Conservation (phyloP, 768 basidiomycete genomes). For the Mycena filopes region DNA sequence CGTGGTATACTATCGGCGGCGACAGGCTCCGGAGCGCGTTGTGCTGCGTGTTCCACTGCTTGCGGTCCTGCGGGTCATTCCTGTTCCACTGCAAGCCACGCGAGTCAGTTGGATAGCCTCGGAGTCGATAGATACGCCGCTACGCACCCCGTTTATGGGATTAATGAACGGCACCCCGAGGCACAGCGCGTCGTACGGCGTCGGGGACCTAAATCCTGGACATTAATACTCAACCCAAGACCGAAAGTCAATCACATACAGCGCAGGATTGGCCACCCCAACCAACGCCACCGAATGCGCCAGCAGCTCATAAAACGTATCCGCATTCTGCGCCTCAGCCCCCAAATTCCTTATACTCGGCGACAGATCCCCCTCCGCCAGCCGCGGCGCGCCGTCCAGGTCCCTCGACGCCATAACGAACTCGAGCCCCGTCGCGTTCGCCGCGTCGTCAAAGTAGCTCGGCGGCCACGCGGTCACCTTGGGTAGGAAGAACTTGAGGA, state of each 20-base stretch:
- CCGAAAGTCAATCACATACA: not conserved
- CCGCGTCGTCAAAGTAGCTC: slow-evolving; percentile 10
- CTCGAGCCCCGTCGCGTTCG: not conserved
- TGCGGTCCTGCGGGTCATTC: slow-evolving; percentile 39
- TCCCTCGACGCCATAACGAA: slow-evolving; percentile 1
- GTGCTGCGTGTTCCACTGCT: slow-evolving; percentile 46
- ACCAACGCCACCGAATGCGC: slow-evolving; percentile 5
- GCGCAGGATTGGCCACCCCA: slow-evolving; percentile 14
- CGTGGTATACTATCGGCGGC: slow-evolving; percentile 49
- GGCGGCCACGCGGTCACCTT: not conserved
- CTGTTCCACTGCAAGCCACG: slow-evolving; percentile 39
- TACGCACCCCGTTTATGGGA: slow-evolving; percentile 36
- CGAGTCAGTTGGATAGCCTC: slow-evolving; percentile 9
- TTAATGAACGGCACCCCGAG: slow-evolving; percentile 52
- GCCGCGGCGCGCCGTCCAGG: not conserved
- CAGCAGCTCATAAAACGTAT: slow-evolving; percentile 17
- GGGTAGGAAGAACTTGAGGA: slow-evolving; percentile 4
- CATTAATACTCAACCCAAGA: no score
- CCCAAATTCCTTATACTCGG: slow-evolving; percentile 4
- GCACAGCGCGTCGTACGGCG: slow-evolving; percentile 48
- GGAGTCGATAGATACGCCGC: not conserved
- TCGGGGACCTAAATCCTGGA: slow-evolving; percentile 34
- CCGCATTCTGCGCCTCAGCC: not conserved
- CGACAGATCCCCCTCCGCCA: not conserved
- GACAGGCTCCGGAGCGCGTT: slow-evolving; percentile 38